Percentiles rank a stretch among this genome's conserved stretches.
Conservation (phyloP, 768 basidiomycete species). For the Pleurotus salmoneostramineus region DNA sequence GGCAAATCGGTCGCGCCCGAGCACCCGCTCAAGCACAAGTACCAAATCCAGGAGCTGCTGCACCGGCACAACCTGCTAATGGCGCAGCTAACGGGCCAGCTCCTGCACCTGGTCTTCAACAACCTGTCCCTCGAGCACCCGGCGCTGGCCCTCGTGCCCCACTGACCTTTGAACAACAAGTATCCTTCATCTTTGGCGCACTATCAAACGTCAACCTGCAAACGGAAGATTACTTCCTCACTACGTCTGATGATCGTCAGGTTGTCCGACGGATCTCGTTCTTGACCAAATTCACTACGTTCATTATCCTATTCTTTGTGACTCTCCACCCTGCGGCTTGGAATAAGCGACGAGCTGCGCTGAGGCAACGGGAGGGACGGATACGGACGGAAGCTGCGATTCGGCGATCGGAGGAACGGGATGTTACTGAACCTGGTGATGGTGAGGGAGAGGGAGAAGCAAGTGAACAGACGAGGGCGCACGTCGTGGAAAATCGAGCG, state of each 20-base stretch:
- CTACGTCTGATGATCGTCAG: slow-evolving; percentile 19
- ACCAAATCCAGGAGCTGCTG: slow-evolving; percentile 7
- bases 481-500: slow-evolving; percentile 23
- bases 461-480: slow-evolving; percentile 23
- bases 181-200: slow-evolving; percentile 36
- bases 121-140: slow-evolving; percentile 5
- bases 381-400: slow-evolving; percentile 62
- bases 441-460: slow-evolving; percentile 17
- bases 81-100: background rate
- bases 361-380: slow-evolving; percentile 61
- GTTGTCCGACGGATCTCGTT: slow-evolving; percentile 37
- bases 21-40: slow-evolving; percentile 12
- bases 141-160: slow-evolving; percentile 11
- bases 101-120: background rate
- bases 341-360: slow-evolving; percentile 57
- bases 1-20: slow-evolving; percentile 14
- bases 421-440: slow-evolving; percentile 9
- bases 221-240: slow-evolving; percentile 48
- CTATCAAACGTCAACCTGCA: slow-evolving; percentile 57
- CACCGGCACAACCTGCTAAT: background rate
- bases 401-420: slow-evolving; percentile 25
- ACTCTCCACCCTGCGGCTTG: slow-evolving; percentile 75
- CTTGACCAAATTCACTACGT: slow-evolving; percentile 46
- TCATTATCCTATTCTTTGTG: slow-evolving; percentile 50
- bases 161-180: slow-evolving; percentile 19